A percentile compares a stretch with the other conserved stretches of the same genome.
phyloP scores from a whole-genome alignment of 116 monocot genomes.

The Posidonia oceanica region DNA sequence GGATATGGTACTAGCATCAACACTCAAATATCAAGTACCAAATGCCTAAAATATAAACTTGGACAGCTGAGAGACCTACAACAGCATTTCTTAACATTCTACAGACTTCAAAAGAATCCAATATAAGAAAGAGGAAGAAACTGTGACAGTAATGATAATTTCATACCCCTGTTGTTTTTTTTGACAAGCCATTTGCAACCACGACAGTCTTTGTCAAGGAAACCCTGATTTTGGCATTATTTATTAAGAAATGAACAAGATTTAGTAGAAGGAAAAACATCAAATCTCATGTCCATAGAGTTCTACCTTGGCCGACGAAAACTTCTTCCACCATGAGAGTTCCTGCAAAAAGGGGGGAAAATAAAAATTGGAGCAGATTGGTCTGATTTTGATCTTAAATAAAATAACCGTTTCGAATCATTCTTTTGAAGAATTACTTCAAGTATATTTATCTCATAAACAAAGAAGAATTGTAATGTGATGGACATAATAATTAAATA shows the following conservation, averaged over 20 bases:
- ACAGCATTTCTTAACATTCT: too few relatives aligned
- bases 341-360: neutral
- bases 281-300: neutral
- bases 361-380: neutral
- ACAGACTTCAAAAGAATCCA: too few relatives aligned
- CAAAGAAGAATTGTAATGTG: too few relatives aligned
- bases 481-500: too few relatives aligned
- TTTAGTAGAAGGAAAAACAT: neutral
- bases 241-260: neutral
- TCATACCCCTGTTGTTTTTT: slow-evolving; percentile 1
- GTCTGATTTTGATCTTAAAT: neutral
- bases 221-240: slow-evolving; percentile 8
- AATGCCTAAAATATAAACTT: too few relatives aligned
- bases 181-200: slow-evolving; percentile 8
- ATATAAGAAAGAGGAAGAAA: too few relatives aligned
- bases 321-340: neutral
- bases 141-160: too few relatives aligned
- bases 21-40: too few relatives aligned
- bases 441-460: neutral
- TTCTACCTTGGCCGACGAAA: slow-evolving; percentile 4
- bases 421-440: too few relatives aligned
- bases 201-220: slow-evolving; percentile 5
- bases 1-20: too few relatives aligned
- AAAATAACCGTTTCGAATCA: neutral
- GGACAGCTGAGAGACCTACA: too few relatives aligned